These are phyloP conservation scores for Teratosphaeria destructans DNA, from an alignment of 2,329 filamentous ascomycete species.

Conservation along the genomic window DNA sequence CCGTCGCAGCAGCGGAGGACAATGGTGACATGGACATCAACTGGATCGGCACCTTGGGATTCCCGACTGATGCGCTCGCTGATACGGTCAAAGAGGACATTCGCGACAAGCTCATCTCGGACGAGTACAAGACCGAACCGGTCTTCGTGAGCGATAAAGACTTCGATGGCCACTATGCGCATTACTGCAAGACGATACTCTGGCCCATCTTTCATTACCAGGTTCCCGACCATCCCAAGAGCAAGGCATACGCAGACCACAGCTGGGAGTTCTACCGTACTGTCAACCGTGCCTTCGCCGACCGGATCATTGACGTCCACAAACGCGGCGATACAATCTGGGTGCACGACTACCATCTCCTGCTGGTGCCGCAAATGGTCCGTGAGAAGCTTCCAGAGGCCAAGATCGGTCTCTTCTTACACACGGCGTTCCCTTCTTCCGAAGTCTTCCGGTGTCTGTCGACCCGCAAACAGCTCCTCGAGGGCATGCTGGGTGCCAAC, in stretches of 20 bases:
- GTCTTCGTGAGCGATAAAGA: conserved; percentile 86
- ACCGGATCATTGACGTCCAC: conserved; percentile 83
- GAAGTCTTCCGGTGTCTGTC: conserved; percentile 91
- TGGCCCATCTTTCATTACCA: conserved; percentile 99
- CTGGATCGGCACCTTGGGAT: conserved; percentile 89
- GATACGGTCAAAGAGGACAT: conserved; percentile 73
- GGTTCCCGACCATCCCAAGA: conserved; percentile 94
- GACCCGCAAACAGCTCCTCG: conserved; percentile 72
- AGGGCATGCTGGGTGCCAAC: conserved; percentile 88
- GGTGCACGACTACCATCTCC: conserved; percentile 91
- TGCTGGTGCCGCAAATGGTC: conserved; percentile 81
- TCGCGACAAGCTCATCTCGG: conserved; percentile 65
- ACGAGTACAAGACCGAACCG: conserved; percentile 58
- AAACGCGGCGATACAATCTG: conserved; percentile 88
- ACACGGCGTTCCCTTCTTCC: conserved; percentile 90
- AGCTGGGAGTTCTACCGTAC: conserved; percentile 78
- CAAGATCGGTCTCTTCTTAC: conserved; percentile 91
- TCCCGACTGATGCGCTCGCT: conserved; percentile 79
- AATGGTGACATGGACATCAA: conserved; percentile 64
- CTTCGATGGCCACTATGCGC: conserved; percentile 86
- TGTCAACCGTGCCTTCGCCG: conserved; percentile 85
- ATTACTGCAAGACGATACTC: conserved; percentile 95
- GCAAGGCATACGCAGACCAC: conserved; percentile 94
- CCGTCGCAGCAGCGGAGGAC: conserved; percentile 50
- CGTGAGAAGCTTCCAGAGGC: conserved; percentile 84